phyloP scores from a whole-genome alignment of 176 grass and related monocot genomes.

The Carex kokanica region DNA sequence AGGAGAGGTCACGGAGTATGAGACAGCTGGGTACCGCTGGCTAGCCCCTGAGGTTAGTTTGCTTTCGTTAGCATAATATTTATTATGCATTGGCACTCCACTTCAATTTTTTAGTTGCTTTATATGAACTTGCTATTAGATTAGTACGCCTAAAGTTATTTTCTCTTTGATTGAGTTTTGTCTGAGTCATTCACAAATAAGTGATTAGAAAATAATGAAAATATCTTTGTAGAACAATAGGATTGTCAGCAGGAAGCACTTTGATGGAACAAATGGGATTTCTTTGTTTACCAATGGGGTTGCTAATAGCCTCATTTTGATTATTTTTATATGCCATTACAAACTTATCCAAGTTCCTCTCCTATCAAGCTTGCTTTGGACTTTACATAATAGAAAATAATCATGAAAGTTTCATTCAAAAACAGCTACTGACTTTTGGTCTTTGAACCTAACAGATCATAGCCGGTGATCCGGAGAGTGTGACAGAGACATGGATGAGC shows the following conservation, averaged over 20 bases:
- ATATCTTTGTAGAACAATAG: background rate
- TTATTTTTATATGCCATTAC: background rate
- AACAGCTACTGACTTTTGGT: constrained; percentile 23
- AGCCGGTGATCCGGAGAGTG: constrained; percentile 84
- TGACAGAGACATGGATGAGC: constrained; percentile 89
- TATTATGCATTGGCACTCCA: background rate
- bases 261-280: background rate
- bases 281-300: background rate
- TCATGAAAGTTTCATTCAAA: constrained; percentile 6
- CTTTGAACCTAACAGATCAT: constrained; percentile 55
- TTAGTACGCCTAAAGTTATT: background rate
- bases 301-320: background rate
- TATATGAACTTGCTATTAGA: constrained; percentile 2
- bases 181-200: background rate
- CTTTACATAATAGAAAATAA: background rate
- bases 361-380: background rate
- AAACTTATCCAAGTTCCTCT: background rate
- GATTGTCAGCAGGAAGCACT: background rate
- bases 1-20: constrained; percentile 95
- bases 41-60: constrained; percentile 92
- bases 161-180: background rate
- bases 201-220: background rate
- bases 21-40: constrained; percentile 92
- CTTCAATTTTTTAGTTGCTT: background rate
- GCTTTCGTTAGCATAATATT: background rate